Base-by-base conservation (phyloP, 495 filamentous ascomycete genomes). In the Tuber borchii region DNA sequence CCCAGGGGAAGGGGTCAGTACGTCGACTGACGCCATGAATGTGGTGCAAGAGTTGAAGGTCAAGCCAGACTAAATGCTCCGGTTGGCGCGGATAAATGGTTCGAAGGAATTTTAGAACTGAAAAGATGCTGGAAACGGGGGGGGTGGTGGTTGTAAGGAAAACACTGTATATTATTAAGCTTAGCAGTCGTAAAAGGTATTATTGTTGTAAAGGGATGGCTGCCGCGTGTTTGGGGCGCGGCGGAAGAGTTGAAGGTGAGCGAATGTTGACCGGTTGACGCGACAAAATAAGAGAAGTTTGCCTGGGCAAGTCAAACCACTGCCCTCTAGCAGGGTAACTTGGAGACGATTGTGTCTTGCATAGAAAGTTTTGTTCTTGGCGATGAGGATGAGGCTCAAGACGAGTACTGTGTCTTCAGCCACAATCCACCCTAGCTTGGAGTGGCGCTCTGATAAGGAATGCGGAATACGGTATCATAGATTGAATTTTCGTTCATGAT, bases 11-110 rank as follows among this genome's bases (percentile, higher is more conserved):
- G 75, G 74, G 73, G 77, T 77, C 73, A 82, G 73, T 65, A 82
- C 81, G 80, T 82, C 81, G 75, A 75, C 80, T 71, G 80, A 80
- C 77, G 81, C 80, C 80, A 82, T 82, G 56, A 34, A 65, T 65
- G 56, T 34, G 56, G 26, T 34, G 56, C 14, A 65, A 61, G 26
- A 12, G 56, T 31, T 31, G 31, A 65, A 65, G 56, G 26, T 34
- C 26, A 65, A 65, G 56, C 26, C 26, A 65, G 26, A 17, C 56
- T 26, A 34, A 65, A 17, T 65, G 31, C 26, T 19, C 56, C n/a
- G 16, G 56, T 65, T 17, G 56, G 56, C 56, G 56, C 2, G 31
- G 56, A 31, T 40, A 31, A 17, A n/a, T 71, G 34, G 70, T n/a
- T 42, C 22, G 17, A 45, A n/a, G 70, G 37, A 20, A 39, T 71